Evolutionary conservation across 1,284 basidiomycete species (phyloP).

Genomic region (Phlebopus sp.): DNA sequence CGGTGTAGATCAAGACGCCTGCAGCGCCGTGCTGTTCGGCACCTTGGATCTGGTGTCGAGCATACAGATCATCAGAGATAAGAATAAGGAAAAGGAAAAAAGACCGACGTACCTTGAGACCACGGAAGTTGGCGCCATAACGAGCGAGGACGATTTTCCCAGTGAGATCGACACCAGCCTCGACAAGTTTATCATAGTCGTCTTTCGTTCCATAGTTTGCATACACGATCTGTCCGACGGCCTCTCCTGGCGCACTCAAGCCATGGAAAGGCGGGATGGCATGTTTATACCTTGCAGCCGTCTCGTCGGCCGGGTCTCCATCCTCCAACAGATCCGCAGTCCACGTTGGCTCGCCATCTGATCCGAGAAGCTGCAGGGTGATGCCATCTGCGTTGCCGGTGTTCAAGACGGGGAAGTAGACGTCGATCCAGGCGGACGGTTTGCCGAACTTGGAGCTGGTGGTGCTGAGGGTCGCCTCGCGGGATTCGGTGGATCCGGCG

Average conservation of each 20-base stretch:
- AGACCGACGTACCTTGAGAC: too few relatives aligned
- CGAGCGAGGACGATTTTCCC: slow-evolving; percentile 84
- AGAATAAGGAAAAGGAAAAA: too few relatives aligned
- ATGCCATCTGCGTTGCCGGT: slow-evolving; percentile 57
- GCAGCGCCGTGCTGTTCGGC: slow-evolving; percentile 83
- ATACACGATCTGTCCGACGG: slow-evolving; percentile 70
- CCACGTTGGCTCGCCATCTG: slow-evolving; percentile 60
- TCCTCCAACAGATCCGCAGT: slow-evolving; percentile 69
- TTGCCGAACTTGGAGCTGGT: slow-evolving; percentile 36
- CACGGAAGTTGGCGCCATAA: slow-evolving; percentile 82
- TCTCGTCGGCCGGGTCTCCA: slow-evolving; percentile 59
- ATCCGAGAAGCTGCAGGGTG: slow-evolving; percentile 57
- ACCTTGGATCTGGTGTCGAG: slow-evolving; percentile 57
- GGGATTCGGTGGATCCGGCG: slow-evolving; percentile 64
- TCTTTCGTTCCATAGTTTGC: slow-evolving; percentile 80
- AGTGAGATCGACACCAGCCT: slow-evolving; percentile 66
- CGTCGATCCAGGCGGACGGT: slow-evolving; percentile 75
- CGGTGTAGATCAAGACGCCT: slow-evolving; percentile 80
- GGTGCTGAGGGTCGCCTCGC: slow-evolving; percentile 57
- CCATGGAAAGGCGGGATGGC: slow-evolving; percentile 70
- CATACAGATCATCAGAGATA: slow-evolving; percentile 1
- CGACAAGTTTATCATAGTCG: slow-evolving; percentile 68
- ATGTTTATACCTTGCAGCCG: slow-evolving; percentile 58
- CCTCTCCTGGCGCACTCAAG: slow-evolving; percentile 62
- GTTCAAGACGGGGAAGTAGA: slow-evolving; percentile 83